Conservation (phyloP, 2,329 filamentous ascomycete species). For the Aureobasidium leucospermi region DNA sequence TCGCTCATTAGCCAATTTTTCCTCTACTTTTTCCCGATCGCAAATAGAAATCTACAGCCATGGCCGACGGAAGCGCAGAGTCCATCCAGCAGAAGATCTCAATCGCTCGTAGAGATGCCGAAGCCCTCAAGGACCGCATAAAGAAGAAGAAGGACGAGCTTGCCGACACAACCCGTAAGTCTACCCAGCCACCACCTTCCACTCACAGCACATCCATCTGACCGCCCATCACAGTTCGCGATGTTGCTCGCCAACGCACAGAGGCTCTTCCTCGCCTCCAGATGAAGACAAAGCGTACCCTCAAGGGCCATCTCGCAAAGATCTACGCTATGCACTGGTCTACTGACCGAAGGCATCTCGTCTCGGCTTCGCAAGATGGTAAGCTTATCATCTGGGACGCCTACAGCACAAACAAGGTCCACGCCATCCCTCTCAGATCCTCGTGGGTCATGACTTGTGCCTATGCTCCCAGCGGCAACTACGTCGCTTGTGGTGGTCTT, state of each 20-base stretch:
- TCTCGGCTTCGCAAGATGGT: constrained; percentile 96
- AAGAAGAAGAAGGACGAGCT: constrained; percentile 99
- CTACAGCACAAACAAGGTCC: constrained; percentile 99
- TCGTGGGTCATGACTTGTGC: constrained; percentile 99
- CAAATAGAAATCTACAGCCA: constrained; percentile 17
- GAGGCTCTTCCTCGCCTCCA: constrained; percentile 86
- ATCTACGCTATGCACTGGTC: constrained; percentile 99
- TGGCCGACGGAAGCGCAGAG: constrained; percentile 45
- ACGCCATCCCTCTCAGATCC: constrained; percentile 92
- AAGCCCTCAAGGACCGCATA: constrained; percentile 96
- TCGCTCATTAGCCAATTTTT: not conserved
- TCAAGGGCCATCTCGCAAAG: constrained; percentile 97
- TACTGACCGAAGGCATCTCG: constrained; percentile 91
- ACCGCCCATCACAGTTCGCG: constrained; percentile 57
- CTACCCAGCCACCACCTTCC: not conserved
- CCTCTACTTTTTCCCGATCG: not conserved
- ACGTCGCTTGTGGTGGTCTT: constrained; percentile 94
- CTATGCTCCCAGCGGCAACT: constrained; percentile 96
- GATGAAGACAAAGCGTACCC: constrained; percentile 94
- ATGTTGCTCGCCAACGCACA: constrained; percentile 86
- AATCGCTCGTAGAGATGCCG: constrained; percentile 93
- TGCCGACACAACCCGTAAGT: constrained; percentile 92
- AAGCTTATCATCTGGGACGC: constrained; percentile 99
- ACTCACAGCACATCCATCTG: not conserved
- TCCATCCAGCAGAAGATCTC: constrained; percentile 64